Evolutionary conservation across 331 rosid species (phyloP).

Genomic region (Stylosanthes scabra): DNA sequence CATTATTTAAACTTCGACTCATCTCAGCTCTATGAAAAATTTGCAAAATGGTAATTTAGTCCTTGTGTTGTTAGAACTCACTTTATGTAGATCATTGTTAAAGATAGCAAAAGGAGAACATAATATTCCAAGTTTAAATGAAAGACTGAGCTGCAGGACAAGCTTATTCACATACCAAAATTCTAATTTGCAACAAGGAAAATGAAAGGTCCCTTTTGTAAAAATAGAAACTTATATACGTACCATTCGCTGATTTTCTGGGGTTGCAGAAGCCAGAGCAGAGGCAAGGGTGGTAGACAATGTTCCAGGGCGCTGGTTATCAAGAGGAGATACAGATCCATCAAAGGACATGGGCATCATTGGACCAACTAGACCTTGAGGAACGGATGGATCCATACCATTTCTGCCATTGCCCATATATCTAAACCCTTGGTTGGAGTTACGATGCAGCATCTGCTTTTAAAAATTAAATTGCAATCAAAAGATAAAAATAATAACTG

Average conservation of each 20-base stretch:
- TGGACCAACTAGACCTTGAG: slow-evolving; percentile 59
- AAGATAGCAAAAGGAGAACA: slow-evolving; percentile 3
- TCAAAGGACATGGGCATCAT: slow-evolving; percentile 69
- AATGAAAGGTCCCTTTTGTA: background rate
- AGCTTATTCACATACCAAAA: slow-evolving; percentile 3
- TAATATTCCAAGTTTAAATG: background rate
- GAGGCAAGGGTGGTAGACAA: slow-evolving; percentile 76
- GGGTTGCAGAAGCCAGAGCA: slow-evolving; percentile 81
- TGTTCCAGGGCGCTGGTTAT: slow-evolving; percentile 55
- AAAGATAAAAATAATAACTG: background rate
- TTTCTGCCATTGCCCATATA: slow-evolving; percentile 64
- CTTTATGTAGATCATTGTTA: slow-evolving; percentile 1
- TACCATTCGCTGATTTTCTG: slow-evolving; percentile 77
- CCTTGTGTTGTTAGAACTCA: slow-evolving; percentile 3
- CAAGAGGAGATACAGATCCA: slow-evolving; percentile 47
- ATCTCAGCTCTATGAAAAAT: slow-evolving; percentile 2
- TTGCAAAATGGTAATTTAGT: slow-evolving; percentile 4
- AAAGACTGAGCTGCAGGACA: background rate
- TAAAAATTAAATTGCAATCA: background rate
- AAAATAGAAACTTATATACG: background rate
- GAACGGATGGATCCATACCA: slow-evolving; percentile 60
- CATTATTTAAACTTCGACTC: background rate
- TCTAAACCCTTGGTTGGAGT: slow-evolving; percentile 71
- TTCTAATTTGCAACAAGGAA: background rate
- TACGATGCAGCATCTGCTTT: slow-evolving; percentile 61